Conservation (phyloP, 2,329 filamentous ascomycete species). For the Thelonectria rubi region DNA sequence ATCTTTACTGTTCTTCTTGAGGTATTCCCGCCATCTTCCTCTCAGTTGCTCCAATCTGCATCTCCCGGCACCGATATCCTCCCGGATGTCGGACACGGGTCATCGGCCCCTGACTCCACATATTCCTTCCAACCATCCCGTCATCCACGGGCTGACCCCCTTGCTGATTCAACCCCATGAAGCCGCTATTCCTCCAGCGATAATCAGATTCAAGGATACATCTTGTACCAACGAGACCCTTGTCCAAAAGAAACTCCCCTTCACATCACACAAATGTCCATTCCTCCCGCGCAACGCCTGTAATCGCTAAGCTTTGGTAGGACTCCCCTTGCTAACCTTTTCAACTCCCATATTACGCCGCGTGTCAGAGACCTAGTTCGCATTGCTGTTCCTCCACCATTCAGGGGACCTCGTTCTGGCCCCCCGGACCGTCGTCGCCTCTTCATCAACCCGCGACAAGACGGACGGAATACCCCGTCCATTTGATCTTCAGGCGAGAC, state of each 20-base stretch:
- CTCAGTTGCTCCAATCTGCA: too few relatives aligned
- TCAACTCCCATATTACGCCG: constrained; percentile 1
- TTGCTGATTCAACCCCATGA: constrained; percentile 9
- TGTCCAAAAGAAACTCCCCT: neutral
- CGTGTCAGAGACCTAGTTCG: constrained; percentile 12
- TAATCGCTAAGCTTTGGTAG: neutral
- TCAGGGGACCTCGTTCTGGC: neutral
- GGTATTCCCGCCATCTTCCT: neutral
- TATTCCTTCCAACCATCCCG: neutral
- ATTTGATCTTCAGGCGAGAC: neutral
- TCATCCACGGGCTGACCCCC: neutral
- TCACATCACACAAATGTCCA: neutral
- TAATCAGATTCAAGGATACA: neutral
- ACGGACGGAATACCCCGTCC: neutral
- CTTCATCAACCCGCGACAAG: constrained; percentile 11
- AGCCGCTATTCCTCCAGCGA: neutral
- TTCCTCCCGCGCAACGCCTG: constrained; percentile 4
- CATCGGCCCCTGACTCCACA: constrained; percentile 26
- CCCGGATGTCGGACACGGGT: constrained; percentile 29
- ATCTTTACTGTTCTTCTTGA: neutral
- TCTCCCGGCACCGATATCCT: constrained; percentile 26
- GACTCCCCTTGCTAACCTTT: neutral
- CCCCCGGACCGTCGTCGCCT: neutral
- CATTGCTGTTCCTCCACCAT: constrained; percentile 15
- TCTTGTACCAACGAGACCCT: constrained; percentile 5